Percentiles rank a stretch among this genome's conserved stretches.
These are phyloP conservation scores for Coniella vitis DNA, from an alignment of 2,329 filamentous ascomycete genomes.

Conservation along the genomic window DNA sequence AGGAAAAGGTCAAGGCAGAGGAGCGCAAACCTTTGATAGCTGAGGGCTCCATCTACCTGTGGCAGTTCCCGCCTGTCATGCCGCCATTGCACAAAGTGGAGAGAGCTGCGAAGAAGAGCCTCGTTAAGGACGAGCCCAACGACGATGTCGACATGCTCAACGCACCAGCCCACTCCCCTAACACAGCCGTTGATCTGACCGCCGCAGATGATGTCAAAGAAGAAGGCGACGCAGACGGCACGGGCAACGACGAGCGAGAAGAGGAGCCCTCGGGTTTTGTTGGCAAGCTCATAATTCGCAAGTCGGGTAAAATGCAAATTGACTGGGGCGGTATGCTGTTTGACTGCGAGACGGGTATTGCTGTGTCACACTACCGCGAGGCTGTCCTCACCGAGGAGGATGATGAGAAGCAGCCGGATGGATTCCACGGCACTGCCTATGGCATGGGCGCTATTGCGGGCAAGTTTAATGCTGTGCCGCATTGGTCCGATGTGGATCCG, in stretches of 20 bases:
- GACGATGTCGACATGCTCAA: constrained; percentile 32
- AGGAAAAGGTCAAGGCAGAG: no score
- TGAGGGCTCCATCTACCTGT: constrained; percentile 55
- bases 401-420: constrained; percentile 41
- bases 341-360: constrained; percentile 45
- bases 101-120: constrained; percentile 14
- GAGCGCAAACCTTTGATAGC: constrained; percentile 21
- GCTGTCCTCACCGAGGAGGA: constrained; percentile 54
- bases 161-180: constrained; percentile 21
- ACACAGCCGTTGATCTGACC: constrained; percentile 37
- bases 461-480: constrained; percentile 52
- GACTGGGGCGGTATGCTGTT: constrained; percentile 55
- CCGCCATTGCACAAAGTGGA: constrained; percentile 41
- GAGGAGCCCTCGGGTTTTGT: constrained; percentile 47
- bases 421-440: constrained; percentile 43
- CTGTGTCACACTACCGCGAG: constrained; percentile 48
- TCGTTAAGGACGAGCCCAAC: constrained; percentile 36
- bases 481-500: constrained; percentile 51
- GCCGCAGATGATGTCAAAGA: constrained; percentile 20
- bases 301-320: constrained; percentile 55
- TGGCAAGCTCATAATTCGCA: constrained; percentile 53
- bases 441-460: constrained; percentile 59
- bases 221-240: constrained; percentile 22
- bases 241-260: constrained; percentile 20
- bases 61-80: constrained; percentile 57